A percentile compares a stretch with the other conserved stretches of the same genome.
These are phyloP conservation scores for Colletotrichum somersetense DNA, from an alignment of 2,329 filamentous ascomycete species.

Conservation along the genomic window DNA sequence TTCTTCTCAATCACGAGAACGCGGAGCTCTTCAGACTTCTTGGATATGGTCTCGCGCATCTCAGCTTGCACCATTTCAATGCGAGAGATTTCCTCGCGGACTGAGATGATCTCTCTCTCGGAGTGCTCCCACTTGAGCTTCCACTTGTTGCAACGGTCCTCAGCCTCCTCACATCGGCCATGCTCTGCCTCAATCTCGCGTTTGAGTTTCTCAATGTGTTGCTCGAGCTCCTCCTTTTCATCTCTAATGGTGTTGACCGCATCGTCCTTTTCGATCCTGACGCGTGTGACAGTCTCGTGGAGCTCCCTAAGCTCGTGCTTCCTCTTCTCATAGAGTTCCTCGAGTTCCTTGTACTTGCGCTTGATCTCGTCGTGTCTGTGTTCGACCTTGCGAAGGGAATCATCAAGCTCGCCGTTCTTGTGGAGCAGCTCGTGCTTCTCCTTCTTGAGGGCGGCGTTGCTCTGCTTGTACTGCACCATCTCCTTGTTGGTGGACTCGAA, in stretches of 20 bases:
- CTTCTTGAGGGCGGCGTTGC: conserved; percentile 12
- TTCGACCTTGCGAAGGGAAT: conserved; percentile 27
- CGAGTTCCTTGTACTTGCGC: conserved; percentile 32
- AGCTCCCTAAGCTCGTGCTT: conserved; percentile 32
- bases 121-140: conserved; percentile 38
- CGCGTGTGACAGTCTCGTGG: conserved; percentile 22
- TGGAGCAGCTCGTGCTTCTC: conserved; percentile 32
- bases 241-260: conserved; percentile 6
- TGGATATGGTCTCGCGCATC: conserved; percentile 24
- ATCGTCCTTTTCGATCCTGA: conserved; percentile 25
- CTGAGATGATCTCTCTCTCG: conserved; percentile 21
- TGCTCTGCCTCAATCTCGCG: conserved; percentile 27
- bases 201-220: conserved; percentile 21
- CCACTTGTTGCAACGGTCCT: conserved; percentile 29
- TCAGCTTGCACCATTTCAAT: conserved; percentile 13
- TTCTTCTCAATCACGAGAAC: conserved; percentile 31
- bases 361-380: conserved; percentile 27
- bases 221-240: conserved; percentile 31
- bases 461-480: conserved; percentile 20
- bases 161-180: conserved; percentile 25
- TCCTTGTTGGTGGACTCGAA: conserved; percentile 23
- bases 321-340: conserved; percentile 30
- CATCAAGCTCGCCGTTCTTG: conserved; percentile 11
- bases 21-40: conserved; percentile 31
- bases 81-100: conserved; percentile 31